Evolutionary conservation across 352 stramenopile genomes (phyloP), one percentile per base, ranked within the genome.

Genomic region (Blastocystis sp.): DNA sequence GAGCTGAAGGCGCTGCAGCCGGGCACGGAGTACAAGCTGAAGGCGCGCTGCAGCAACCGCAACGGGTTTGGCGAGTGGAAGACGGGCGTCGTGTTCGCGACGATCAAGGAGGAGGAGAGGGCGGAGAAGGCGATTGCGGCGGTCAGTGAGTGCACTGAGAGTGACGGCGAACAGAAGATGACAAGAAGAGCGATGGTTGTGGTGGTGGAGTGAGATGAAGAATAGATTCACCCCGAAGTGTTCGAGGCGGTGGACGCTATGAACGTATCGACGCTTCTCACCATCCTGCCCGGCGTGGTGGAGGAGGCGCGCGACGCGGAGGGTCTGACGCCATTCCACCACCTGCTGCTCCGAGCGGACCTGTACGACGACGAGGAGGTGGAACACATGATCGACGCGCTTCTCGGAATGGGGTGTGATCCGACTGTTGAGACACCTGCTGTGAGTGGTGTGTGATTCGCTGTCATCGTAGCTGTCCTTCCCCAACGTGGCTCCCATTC

Each of bases 31-130:
- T 80, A 80, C 39, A 41, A 80, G 21, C 21, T 35, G 45, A 80
- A 80, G 55, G 45, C 35, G 9, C 69, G 69, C 33, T 33, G 55
- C 35, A 37, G 6, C 21, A 80, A 80, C 55, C 4, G 3, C 4
- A 80, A 80, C 55, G 69, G 69, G 10, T 31, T 21, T 12, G 39
- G 69, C 6, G 41, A 26, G 69, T 80, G 69, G 69, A 80, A 45
- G 29, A 3, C 13, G 24, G 69, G 50, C 3, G 37, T 63, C 19
- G 71, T 37, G 26, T 81, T 81, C 39, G 24, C 29, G 9, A 67
- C 71, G n/a, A 10, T 50, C 2, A n/a, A 50, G 35, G 16, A 81
- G 37, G 39, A 81, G 71, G 26, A 77, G 66, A 26, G 29, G 45
- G 37, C 21, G 33, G 3, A 31, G 33, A 51, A 77, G 66, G 66